Conservation (phyloP, 805 yeast genomes). For the Teunomyces tritomae region DNA sequence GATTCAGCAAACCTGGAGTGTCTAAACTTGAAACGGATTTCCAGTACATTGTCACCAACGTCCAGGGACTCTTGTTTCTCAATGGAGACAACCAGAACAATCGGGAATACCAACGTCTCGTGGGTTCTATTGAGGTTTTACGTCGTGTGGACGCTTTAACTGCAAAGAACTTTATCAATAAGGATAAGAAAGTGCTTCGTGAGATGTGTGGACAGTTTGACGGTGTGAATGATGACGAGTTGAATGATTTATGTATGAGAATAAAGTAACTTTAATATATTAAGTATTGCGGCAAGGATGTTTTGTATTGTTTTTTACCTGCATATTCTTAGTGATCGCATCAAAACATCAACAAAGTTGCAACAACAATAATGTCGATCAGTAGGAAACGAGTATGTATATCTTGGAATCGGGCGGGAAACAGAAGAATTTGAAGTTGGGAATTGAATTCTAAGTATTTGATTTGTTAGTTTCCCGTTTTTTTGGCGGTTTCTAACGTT, state of each 20-base stretch:
- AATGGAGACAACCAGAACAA: slow-evolving; percentile 3
- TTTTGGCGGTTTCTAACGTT: slow-evolving; percentile 12
- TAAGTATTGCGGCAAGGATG: not conserved
- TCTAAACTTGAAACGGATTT: slow-evolving; percentile 33
- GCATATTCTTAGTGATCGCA: not conserved
- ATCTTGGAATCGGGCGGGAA: not conserved
- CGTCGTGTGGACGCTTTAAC: slow-evolving; percentile 19
- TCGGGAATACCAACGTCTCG: slow-evolving; percentile 17
- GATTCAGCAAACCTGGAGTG: slow-evolving; percentile 30
- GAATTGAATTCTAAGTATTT: not conserved
- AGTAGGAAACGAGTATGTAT: slow-evolving; percentile 25
- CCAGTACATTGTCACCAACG: slow-evolving; percentile 15
- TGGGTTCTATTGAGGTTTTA: slow-evolving; percentile 29
- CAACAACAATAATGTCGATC: slow-evolving; percentile 20
- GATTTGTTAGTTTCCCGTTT: not conserved
- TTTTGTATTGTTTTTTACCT: not conserved
- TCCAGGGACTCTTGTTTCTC: slow-evolving; percentile 20
- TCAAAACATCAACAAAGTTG: not conserved
- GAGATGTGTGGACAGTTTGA: slow-evolving; percentile 14
- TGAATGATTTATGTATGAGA: slow-evolving; percentile 26
- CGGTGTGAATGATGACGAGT: slow-evolving; percentile 15
- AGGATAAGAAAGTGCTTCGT: slow-evolving; percentile 7
- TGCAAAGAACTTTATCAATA: slow-evolving; percentile 17
- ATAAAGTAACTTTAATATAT: slow-evolving; percentile 14
- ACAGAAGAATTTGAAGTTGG: not conserved